Evolutionary conservation across 2,329 filamentous ascomycete genomes (phyloP).

Genomic region (Ophiosphaerella narmari): DNA sequence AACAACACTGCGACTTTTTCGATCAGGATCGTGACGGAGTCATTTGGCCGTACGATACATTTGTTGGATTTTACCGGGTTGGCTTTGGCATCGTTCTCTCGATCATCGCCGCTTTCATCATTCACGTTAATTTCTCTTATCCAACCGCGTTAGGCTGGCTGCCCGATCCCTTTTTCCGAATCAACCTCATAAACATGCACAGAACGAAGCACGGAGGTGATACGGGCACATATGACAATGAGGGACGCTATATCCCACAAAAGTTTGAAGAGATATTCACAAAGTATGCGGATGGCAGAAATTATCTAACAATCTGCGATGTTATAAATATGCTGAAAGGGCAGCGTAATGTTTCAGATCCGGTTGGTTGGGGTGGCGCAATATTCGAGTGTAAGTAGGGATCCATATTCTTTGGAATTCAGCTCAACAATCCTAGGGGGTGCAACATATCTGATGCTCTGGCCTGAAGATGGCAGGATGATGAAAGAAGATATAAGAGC

Average conservation of each 20-base stretch:
- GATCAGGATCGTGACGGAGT: slow-evolving; percentile 58
- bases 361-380: slow-evolving; percentile 53
- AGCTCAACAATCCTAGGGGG: slow-evolving; percentile 40
- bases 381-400: slow-evolving; percentile 47
- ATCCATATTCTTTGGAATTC: background rate
- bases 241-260: slow-evolving; percentile 53
- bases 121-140: slow-evolving; percentile 57
- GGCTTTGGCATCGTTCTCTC: slow-evolving; percentile 54
- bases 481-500: slow-evolving; percentile 62
- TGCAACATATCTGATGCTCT: slow-evolving; percentile 59
- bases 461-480: slow-evolving; percentile 61
- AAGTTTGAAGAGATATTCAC: slow-evolving; percentile 55
- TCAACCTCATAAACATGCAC: slow-evolving; percentile 49
- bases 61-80: slow-evolving; percentile 51
- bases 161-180: slow-evolving; percentile 52
- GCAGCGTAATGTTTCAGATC: slow-evolving; percentile 49
- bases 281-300: slow-evolving; percentile 50
- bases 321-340: slow-evolving; percentile 47
- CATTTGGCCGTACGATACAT: slow-evolving; percentile 60
- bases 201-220: slow-evolving; percentile 52
- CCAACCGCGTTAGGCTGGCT: slow-evolving; percentile 50
- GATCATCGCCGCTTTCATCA: slow-evolving; percentile 52
- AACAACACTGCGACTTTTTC: slow-evolving; percentile 60
- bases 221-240: slow-evolving; percentile 50
- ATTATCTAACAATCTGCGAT: slow-evolving; percentile 47